Conservation (phyloP, 2,329 filamentous ascomycete species). For the Kalmusia sp. region DNA sequence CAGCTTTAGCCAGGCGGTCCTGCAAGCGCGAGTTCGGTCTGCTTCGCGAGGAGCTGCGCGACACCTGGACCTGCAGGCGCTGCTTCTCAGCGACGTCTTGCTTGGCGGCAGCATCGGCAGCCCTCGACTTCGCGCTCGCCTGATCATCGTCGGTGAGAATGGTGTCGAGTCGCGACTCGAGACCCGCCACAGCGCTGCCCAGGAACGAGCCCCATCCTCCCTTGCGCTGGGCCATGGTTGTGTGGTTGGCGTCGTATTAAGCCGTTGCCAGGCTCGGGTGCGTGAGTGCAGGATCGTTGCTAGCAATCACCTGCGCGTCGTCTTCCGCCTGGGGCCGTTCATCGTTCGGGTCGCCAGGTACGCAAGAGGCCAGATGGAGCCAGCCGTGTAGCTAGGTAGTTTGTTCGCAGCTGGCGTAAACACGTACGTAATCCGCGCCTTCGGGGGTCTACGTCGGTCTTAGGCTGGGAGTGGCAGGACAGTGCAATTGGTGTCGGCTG, state of each 20-base stretch:
- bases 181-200: conserved; percentile 86
- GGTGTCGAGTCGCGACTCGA: conserved; percentile 90
- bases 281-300: conserved; percentile 14
- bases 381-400: conserved; percentile 20
- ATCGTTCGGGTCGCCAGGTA: conserved; percentile 39
- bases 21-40: conserved; percentile 83
- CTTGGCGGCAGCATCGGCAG: conserved; percentile 46
- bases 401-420: conserved; percentile 9
- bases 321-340: conserved; percentile 37
- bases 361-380: conserved; percentile 37
- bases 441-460: background rate
- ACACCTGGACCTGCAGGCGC: conserved; percentile 51
- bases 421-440: conserved; percentile 12
- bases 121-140: conserved; percentile 51
- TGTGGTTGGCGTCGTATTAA: background rate
- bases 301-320: conserved; percentile 38
- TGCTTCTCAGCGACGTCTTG: conserved; percentile 38
- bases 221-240: conserved; percentile 35
- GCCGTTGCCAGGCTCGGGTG: background rate
- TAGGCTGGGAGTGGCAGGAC: background rate
- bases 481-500: conserved; percentile 3
- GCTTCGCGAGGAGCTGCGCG: conserved; percentile 70
- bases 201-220: conserved; percentile 34
- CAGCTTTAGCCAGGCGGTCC: conserved; percentile 85
- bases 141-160: conserved; percentile 84